Conservation (phyloP, 306 rosid genomes). For the Begonia loranthoides region DNA sequence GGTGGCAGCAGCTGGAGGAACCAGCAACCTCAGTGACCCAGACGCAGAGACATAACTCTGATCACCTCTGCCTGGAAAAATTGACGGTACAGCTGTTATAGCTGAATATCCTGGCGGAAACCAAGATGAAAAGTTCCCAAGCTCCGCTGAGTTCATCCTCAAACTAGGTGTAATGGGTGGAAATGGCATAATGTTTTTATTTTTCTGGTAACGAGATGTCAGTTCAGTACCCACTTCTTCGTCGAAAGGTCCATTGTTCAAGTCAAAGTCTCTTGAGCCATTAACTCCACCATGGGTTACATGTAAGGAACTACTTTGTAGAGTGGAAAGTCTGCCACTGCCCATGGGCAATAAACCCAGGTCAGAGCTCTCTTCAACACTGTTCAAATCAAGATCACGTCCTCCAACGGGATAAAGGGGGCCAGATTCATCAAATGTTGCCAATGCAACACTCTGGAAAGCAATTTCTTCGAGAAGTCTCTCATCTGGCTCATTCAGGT, state of each 20-base stretch:
- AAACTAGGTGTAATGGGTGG: slow-evolving; percentile 34
- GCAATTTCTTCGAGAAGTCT: slow-evolving; percentile 50
- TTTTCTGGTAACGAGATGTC: slow-evolving; percentile 36
- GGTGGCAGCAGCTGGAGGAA: slow-evolving; percentile 46
- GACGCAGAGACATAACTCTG: slow-evolving; percentile 55
- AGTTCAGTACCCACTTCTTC: slow-evolving; percentile 60
- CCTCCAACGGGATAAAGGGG: slow-evolving; percentile 50
- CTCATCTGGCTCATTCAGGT: slow-evolving; percentile 67
- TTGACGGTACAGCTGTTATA: slow-evolving; percentile 53
- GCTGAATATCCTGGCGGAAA: slow-evolving; percentile 66
- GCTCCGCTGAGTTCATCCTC: slow-evolving; percentile 45
- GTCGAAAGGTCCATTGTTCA: slow-evolving; percentile 83
- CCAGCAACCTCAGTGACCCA: slow-evolving; percentile 58
- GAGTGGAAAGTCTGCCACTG: slow-evolving; percentile 29
- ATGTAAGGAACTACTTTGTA: slow-evolving; percentile 32
- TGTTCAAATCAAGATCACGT: slow-evolving; percentile 80
- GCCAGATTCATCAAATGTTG: slow-evolving; percentile 20
- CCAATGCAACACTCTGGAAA: slow-evolving; percentile 28
- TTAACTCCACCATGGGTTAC: slow-evolving; percentile 42
- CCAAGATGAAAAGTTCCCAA: slow-evolving; percentile 75
- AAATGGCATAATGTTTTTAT: slow-evolving; percentile 29
- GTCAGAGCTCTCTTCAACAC: slow-evolving; percentile 7
- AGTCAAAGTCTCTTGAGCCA: slow-evolving; percentile 70
- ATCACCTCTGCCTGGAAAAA: slow-evolving; percentile 67
- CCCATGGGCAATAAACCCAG: slow-evolving; percentile 21